These are phyloP conservation scores for Suhomyces atakaporum DNA, from an alignment of 1,139 yeast genomes.

Conservation along the genomic window DNA sequence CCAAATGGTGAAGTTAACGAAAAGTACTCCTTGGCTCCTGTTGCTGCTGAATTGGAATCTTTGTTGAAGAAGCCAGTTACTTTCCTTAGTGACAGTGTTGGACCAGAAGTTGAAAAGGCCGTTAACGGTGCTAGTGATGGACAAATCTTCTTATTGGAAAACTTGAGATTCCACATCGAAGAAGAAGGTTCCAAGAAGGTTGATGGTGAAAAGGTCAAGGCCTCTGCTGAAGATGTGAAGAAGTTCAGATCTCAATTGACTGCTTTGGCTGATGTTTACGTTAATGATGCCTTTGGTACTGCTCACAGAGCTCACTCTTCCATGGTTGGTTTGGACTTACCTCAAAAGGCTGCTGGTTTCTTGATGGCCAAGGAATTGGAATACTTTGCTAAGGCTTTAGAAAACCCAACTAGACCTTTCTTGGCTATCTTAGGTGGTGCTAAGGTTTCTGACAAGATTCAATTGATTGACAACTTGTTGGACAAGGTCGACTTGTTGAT, in stretches of 20 bases:
- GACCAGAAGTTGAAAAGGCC: constrained; percentile 76
- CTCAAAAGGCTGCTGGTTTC: constrained; percentile 96
- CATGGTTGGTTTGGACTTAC: constrained; percentile 92
- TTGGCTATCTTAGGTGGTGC: constrained; percentile 98
- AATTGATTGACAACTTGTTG: constrained; percentile 92
- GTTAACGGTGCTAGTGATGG: constrained; percentile 73
- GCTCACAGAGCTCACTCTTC: constrained; percentile 99
- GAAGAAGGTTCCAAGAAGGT: constrained; percentile 83
- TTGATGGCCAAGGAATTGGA: constrained; percentile 93
- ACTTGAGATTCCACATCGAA: constrained; percentile 96
- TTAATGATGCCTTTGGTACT: constrained; percentile 97
- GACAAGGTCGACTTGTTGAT: constrained; percentile 91
- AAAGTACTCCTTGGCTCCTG: constrained; percentile 90
- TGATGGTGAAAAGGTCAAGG: constrained; percentile 89
- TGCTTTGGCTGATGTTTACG: constrained; percentile 88
- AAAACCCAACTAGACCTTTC: constrained; percentile 95
- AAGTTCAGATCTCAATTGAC: constrained; percentile 86
- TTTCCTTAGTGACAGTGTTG: constrained; percentile 87
- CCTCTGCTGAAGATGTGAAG: constrained; percentile 77
- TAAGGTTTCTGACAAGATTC: constrained; percentile 96
- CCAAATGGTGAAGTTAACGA: constrained; percentile 87
- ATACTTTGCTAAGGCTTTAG: constrained; percentile 96
- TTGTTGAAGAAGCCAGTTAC: constrained; percentile 68
- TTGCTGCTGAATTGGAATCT: constrained; percentile 78
- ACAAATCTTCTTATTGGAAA: constrained; percentile 80